Conservation (phyloP, 2,329 filamentous ascomycete species). For the Clarireedia paspali region DNA sequence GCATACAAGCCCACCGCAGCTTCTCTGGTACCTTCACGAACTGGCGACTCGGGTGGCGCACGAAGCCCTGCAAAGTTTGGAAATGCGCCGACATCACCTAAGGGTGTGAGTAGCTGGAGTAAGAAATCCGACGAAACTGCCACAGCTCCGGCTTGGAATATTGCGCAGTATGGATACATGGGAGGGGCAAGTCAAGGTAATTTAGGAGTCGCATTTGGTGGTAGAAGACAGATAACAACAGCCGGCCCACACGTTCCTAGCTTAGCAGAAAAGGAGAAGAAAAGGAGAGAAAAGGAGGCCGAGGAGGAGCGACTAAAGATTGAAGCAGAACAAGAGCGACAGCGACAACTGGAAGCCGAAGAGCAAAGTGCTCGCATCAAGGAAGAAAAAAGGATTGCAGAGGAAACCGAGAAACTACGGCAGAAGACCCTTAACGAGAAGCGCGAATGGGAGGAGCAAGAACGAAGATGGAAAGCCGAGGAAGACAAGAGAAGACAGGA, state of each 20-base stretch:
- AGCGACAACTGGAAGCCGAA: slow-evolving; percentile 40
- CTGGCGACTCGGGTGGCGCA: slow-evolving; percentile 39
- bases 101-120: slow-evolving; percentile 78
- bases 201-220: slow-evolving; percentile 87
- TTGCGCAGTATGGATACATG: slow-evolving; percentile 97
- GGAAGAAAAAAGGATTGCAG: slow-evolving; percentile 61
- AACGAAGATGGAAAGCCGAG: slow-evolving; percentile 67
- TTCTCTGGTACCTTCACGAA: slow-evolving; percentile 28
- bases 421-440: slow-evolving; percentile 59
- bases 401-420: slow-evolving; percentile 51
- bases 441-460: slow-evolving; percentile 69
- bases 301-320: slow-evolving; percentile 52
- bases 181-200: slow-evolving; percentile 95
- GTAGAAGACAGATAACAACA: slow-evolving; percentile 84
- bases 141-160: slow-evolving; percentile 93
- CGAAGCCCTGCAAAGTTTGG: slow-evolving; percentile 55
- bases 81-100: slow-evolving; percentile 41
- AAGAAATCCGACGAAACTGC: slow-evolving; percentile 71
- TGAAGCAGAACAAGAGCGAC: slow-evolving; percentile 46
- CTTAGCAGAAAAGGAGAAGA: slow-evolving; percentile 75
- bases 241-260: slow-evolving; percentile 72
- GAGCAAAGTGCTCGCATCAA: slow-evolving; percentile 53
- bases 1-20: slow-evolving; percentile 33
- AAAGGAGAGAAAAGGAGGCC: slow-evolving; percentile 45
- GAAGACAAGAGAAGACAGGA: slow-evolving; percentile 65